Conservation (phyloP, 371 early-diverging fungal genomes). For the Mortierella polycephala region DNA sequence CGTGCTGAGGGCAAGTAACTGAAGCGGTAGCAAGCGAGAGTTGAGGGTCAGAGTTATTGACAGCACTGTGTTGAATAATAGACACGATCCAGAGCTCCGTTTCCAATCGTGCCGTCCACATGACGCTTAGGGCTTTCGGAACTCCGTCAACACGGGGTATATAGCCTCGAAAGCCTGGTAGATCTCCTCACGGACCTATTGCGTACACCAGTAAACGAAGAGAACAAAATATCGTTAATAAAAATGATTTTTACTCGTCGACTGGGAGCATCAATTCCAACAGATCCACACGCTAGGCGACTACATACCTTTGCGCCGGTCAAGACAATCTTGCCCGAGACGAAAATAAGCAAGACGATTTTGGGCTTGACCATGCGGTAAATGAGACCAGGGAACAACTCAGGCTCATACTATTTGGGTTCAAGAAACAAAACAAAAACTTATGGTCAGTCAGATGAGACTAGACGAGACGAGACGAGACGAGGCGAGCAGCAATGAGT, state of each 20-base stretch:
- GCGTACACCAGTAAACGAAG: background rate
- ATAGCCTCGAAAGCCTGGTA: slow-evolving; percentile 99
- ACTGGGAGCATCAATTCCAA: no score
- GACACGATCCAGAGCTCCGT: no score
- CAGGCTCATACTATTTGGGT: slow-evolving; percentile 95
- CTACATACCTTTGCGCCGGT: slow-evolving; percentile 97
- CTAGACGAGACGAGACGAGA: background rate
- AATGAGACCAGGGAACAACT: slow-evolving; percentile 99
- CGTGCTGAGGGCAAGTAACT: no score
- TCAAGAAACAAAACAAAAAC: background rate
- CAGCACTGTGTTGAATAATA: no score
- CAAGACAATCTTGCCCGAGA: slow-evolving; percentile 99
- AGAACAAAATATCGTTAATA: background rate
- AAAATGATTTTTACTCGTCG: background rate
- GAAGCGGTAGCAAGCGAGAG: background rate
- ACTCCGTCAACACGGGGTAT: slow-evolving; percentile 98
- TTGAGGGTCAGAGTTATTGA: no score
- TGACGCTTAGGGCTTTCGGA: slow-evolving; percentile 75
- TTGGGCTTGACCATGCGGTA: slow-evolving; percentile 99
- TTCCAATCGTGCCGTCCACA: no score
- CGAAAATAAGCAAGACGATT: slow-evolving; percentile 99
- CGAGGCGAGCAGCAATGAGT: no score
- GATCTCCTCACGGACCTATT: slow-evolving; percentile 94
- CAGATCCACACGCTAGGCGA: no score
- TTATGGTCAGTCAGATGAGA: background rate